Evolutionary conservation across 345 rosid genomes (phyloP), one percentile per base, ranked within the genome.

Genomic region (Sisymbrium altissimum): DNA sequence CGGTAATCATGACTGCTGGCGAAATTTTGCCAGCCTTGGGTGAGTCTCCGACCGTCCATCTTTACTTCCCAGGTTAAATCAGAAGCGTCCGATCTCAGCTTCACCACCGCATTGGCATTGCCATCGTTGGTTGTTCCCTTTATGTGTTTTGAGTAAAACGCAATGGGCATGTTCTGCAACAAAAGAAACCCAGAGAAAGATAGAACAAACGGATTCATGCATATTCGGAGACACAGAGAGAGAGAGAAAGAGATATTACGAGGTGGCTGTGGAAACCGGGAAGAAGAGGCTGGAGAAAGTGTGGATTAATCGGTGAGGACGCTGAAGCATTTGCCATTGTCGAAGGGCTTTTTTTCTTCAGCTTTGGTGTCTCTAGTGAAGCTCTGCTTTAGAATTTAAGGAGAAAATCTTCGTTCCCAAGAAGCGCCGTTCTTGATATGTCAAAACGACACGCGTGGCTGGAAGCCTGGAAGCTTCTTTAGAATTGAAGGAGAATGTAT

Each of bases 1-100:
- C 19, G 46, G 17, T 64, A 48, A 55, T 64, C 71, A 33, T 64
- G 77, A 23, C 64, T 21, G 14, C 48, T 23, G 3, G 27, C 64
- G 70, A 73, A 73, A 9, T 44, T 64, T 64, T 64, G 23, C 71
- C 77, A 73, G 48, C 77, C 71, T 53, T 73, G 29, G 10, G 77
- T 64, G 64, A 73, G 57, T 55, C 39, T 73, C 5, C n/a, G 57
- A 44, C 65, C 64, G 1, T 64, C 77, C 65, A 73, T 41, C 40
- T 55, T 64, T 48, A 64, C 49, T 44, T 62, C 35, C 70, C 76
- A 72, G 5, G 25, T 40, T 41, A 63, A 10, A 52, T 53, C 27
- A 30, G 76, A 73, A 38, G 32, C 58, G 21, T 64, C 25, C 0
- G 71, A 64, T 64, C 9, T 55, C 65, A 64, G 49, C 32, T 73